Evolutionary conservation across 2,329 filamentous ascomycete species (phyloP), one percentile per base, ranked within the genome.

Genomic region (Beauveria scarabaeidicola): DNA sequence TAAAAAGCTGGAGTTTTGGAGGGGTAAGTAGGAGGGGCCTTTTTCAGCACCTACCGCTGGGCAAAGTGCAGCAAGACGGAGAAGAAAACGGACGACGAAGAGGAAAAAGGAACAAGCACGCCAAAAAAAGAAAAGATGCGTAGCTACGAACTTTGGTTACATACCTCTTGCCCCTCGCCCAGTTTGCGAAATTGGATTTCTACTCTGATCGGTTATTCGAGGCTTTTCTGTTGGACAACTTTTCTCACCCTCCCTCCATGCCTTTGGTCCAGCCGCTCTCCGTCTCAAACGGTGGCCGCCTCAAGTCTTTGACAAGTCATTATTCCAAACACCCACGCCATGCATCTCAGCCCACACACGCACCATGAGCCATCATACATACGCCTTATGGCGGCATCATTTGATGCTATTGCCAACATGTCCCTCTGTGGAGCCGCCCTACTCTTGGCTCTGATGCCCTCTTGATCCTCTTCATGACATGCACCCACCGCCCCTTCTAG

Each of bases 91-190:
- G 21, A 21, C 15, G 25, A 54, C n/a, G 2, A 55, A 36, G 40
- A 44, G 17, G n/a, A 11, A 46, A 27, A 58, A 13, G 21, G 6
- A 27, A 13, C n/a, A 27, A 32, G 29, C 29, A n/a, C 36, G 25
- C n/a, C 17, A 21, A 36, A 21, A 36, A 38, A 17, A 13, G 21
- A n/a, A 50, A 50, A 50, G 38, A 32, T 58, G 52, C 38, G 48
- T 52, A 59, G 43, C 13, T 59, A 54, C 57, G 48, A n/a, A n/a
- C n/a, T n/a, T n/a, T 43, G 52, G 40, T 10, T 52, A 59, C 57
- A 40, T 59, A 59, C 41, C 48, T 36, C n/a, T 58, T n/a, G 13
- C 54, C 46, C 25, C 19, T 11, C 19, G 25, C 19, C 36, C 29
- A 32, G 4, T 32, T 5, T 15, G 32, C 44, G 5, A 19, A 50